Evolutionary conservation across 805 yeast species (phyloP).

Genomic region (Zygoascus biomembranicola): DNA sequence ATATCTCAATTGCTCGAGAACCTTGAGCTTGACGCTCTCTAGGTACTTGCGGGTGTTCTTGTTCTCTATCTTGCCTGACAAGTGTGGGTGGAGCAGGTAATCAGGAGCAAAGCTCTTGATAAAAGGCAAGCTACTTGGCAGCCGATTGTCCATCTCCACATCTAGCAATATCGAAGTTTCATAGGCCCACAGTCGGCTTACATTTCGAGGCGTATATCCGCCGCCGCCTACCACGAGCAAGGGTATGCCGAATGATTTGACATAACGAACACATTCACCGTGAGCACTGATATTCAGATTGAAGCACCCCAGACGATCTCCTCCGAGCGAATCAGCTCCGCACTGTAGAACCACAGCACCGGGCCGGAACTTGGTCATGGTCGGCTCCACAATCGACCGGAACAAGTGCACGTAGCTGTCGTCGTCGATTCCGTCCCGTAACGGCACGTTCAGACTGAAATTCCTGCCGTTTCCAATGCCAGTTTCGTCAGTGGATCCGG

Average conservation of each 20-base stretch:
- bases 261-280: constrained; percentile 89
- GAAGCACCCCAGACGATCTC: constrained; percentile 93
- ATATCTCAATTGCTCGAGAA: constrained; percentile 72
- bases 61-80: constrained; percentile 77
- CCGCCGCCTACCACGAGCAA: constrained; percentile 96
- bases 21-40: constrained; percentile 66
- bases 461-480: constrained; percentile 83
- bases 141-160: constrained; percentile 61
- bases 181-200: constrained; percentile 89
- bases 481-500: constrained; percentile 76
- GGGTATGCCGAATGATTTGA: constrained; percentile 79
- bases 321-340: constrained; percentile 96
- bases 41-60: constrained; percentile 75
- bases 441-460: constrained; percentile 77
- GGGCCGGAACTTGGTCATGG: constrained; percentile 81
- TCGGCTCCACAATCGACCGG: constrained; percentile 82
- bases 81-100: constrained; percentile 73
- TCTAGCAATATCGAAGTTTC: constrained; percentile 86
- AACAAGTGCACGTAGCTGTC: constrained; percentile 51
- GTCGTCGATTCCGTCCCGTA: constrained; percentile 92
- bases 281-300: constrained; percentile 90
- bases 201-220: constrained; percentile 96
- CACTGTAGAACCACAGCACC: constrained; percentile 95
- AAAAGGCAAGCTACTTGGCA: constrained; percentile 70
- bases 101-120: constrained; percentile 86